Evolutionary conservation across 139 green algal species (phyloP), one percentile per base, ranked within the genome.

Genomic region (Micractinium conductrix): DNA sequence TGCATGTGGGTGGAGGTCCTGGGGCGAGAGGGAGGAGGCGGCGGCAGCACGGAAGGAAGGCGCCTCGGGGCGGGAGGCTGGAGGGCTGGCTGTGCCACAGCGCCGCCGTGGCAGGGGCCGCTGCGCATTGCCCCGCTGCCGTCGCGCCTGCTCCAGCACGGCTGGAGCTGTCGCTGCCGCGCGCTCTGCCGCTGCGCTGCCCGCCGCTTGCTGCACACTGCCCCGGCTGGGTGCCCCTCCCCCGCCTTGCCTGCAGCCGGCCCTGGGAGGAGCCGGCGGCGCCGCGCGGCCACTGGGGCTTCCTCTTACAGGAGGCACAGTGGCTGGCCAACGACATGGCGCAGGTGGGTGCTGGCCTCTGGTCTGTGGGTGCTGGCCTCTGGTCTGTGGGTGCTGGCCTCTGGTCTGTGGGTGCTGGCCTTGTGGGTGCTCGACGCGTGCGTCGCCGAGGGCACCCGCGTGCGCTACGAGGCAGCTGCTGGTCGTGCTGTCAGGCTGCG

Each of bases 301-400:
- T 90, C 71, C 55, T 96, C 33, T 70, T 95, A 16, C 75, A 86
- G 37, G 93, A 96, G 73, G 87, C 88, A 67, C 33, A 55, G 43
- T 96, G 93, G 93, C 78, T 96, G 82, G 86, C 90, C 9, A 80
- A 86, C 7, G 93, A 96, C 84, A 89, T 96, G 72, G 85, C 85
- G 9, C 87, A 65, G 44, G 44, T 63, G 48, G n/a, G 73, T 44
- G 65, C n/a, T n/a, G n/a, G n/a, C n/a, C n/a, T n/a, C n/a, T n/a
- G n/a, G n/a, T n/a, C n/a, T n/a, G n/a, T n/a, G n/a, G n/a, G n/a
- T n/a, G n/a, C n/a, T n/a, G n/a, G n/a, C n/a, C n/a, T n/a, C n/a
- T n/a, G n/a, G n/a, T n/a, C n/a, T n/a, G n/a, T n/a, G n/a, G n/a
- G n/a, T n/a, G n/a, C n/a, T n/a, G n/a, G n/a, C n/a, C n/a, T n/a